Base-by-base conservation (phyloP, 2,329 filamentous ascomycete genomes). In the Aspergillus latus region DNA sequence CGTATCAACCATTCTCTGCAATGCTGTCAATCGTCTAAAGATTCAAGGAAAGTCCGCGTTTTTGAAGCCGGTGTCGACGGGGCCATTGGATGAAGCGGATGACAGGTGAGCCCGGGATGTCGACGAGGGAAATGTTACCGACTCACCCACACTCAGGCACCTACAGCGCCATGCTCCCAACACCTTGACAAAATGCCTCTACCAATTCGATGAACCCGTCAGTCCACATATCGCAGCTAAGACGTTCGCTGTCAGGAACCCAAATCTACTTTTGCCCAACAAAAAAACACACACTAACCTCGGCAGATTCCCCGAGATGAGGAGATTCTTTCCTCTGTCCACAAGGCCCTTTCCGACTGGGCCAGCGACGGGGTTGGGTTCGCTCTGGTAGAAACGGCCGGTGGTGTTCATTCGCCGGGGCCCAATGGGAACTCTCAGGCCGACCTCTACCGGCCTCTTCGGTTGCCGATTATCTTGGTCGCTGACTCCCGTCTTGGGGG, bases 61-160 rank as follows among this genome's bases (percentile, higher is more conserved):
- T 70, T 69, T 95, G 53, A 95, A 95, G 71, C 90, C 90, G 0
- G 86, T 95, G 1, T 93, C 89, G 1, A 94, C 90, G 0, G 91
- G 90, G 0, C 81, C 87, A 6, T 68, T 76, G 8, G 74, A 83
- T 28, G 88, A 92, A 54, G 86, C 87, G 13, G 90, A 94, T 74
- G 84, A 88, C 68, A 72, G 78, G 87, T 90, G 77, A 49, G 52
- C 13, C 34, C 13, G 1, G 16, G 21, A 21, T 21, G 15, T 30
- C 15, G n/a, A 29, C 11, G 15, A 36, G 29, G 43, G 9, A 43
- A 36, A 10, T 21, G 21, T 44, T 32, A 16, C 28, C 30, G 15
- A 11, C 45, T 54, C 26, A 46, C 7, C 26, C 39, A 28, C 42
- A 21, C 49, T 48, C 36, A 54, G 87, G 30, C 88, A 92, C 68